Evolutionary conservation across 257 asterid species (phyloP), one percentile per base, ranked within the genome.

Genomic region (Solanum bukasovii): DNA sequence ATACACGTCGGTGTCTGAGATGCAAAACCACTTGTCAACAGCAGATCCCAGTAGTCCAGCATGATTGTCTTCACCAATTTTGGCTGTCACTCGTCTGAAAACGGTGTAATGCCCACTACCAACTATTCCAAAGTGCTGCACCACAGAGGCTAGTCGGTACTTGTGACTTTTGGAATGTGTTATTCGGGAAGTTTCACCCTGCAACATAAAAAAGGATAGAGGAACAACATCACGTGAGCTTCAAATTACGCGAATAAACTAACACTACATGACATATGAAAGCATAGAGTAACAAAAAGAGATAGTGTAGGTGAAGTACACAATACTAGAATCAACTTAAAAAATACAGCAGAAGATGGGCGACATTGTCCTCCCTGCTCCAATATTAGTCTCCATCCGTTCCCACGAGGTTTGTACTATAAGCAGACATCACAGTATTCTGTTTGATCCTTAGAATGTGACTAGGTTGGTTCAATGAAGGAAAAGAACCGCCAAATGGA

Each of bases 21-120:
- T 93, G 88, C 94, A 90, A 91, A 94, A 97, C 99, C 99, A 97
- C 77, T 93, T 94, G 86, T 92, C 95, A 12, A 87, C 84, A 13
- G 90, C 86, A 35, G 96, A 93, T 90, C 91, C 96, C 71, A 92
- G 82, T 27, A 93, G 90, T 40, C 86, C 93, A 38, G 89, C 89
- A 29, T 93, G 91, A 87, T 92, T 94, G 21, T 92, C 98, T 35
- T 91, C 91, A 6, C 93, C 91, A 46, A 91, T 44, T 77, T 88
- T 92, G 33, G 91, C 92, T 12, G 83, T 90, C 85, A 92, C 98
- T 91, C 92, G 95, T 87, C 98, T 92, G 93, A 93, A 95, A 83
- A 97, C 96, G 8, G 90, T 94, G 94, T 97, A 97, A 90, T 97
- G 99, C 56, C 99, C 99, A 9, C 94, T 89, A 89, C 94, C 96